Evolutionary conservation across 176 grass and related monocot species (phyloP), one percentile per base, ranked within the genome.

Genomic region (Chloris gayana): DNA sequence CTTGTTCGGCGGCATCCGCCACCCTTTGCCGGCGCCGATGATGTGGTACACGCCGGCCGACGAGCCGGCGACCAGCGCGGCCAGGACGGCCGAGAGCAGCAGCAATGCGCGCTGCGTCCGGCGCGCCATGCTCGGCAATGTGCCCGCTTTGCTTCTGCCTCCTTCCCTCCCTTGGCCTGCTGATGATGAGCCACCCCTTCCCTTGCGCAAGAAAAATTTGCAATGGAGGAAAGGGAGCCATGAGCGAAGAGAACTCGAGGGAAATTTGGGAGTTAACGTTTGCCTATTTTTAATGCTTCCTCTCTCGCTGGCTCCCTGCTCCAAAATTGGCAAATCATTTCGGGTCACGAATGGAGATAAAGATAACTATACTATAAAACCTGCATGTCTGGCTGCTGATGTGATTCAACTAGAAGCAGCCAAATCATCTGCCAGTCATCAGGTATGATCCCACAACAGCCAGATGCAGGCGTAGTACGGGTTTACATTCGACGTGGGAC

Each of bases 21-120:
- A 98, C 31, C 95, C 95, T 27, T 91, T 91, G 83, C 85, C 80
- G 61, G 89, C 95, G 58, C 95, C 95, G 47, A 98, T 90, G 34
- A 98, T 98, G 88, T 94, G 95, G 64, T 87, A 89, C 2, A 85
- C 46, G 24, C 89, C 87, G 72, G 88, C 89, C 0, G 47, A 74
- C 21, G 89, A 87, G 41, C 77, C 91, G 50, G 45, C 58, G 29
- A 88, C 50, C 66, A 97, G 86, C 70, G 84, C 89, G 24, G 84
- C 83, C 56, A 81, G 5, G 38, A 87, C 37, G 30, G 72, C 82
- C 6, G 57, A 80, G 58, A 91, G 17, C 67, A 93, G 81, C 84
- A 89, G 49, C 49, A 89, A 21, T 44, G 65, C 69, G 32, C 54
- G 73, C 7, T 75, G 87, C 4, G n/a, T n/a, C 66, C 49, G 72